phyloP scores from a whole-genome alignment of 805 yeast genomes.

The Kodamaea laetipori region DNA sequence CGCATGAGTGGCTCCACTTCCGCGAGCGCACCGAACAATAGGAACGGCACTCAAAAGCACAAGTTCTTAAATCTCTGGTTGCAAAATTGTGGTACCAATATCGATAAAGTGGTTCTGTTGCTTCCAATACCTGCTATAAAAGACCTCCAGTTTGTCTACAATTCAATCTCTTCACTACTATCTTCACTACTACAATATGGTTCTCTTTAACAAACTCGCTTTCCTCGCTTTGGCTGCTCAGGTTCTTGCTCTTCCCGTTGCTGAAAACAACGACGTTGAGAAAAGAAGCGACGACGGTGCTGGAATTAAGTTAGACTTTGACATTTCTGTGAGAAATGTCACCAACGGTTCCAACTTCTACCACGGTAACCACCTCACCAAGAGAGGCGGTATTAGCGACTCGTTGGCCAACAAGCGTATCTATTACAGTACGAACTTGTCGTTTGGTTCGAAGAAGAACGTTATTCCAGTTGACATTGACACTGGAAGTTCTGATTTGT shows the following conservation, averaged over 20 bases:
- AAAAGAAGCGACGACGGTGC: conserved; percentile 8
- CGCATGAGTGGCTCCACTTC: no score
- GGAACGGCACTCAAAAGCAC: no score
- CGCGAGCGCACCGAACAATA: no score
- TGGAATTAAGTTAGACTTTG: conserved; percentile 8
- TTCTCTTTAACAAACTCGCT: neutral
- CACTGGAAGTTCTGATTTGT: conserved; percentile 17
- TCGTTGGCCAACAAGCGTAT: conserved; percentile 10
- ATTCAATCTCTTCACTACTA: no score
- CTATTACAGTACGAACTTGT: neutral
- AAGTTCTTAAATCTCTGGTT: no score
- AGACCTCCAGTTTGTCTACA: no score
- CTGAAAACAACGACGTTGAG: neutral
- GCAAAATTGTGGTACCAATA: no score
- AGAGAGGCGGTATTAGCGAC: neutral
- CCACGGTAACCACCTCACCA: neutral
- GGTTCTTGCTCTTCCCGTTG: neutral
- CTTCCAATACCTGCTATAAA: no score
- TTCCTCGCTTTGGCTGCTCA: conserved; percentile 2
- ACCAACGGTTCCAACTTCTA: no score
- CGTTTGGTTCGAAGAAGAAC: conserved; percentile 13
- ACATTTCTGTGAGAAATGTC: neutral
- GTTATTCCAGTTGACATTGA: conserved; percentile 13
- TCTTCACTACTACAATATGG: neutral
- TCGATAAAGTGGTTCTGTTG: no score